These are phyloP conservation scores for Podila horticola DNA, from an alignment of 192 early-diverging fungal genomes.

Conservation along the genomic window DNA sequence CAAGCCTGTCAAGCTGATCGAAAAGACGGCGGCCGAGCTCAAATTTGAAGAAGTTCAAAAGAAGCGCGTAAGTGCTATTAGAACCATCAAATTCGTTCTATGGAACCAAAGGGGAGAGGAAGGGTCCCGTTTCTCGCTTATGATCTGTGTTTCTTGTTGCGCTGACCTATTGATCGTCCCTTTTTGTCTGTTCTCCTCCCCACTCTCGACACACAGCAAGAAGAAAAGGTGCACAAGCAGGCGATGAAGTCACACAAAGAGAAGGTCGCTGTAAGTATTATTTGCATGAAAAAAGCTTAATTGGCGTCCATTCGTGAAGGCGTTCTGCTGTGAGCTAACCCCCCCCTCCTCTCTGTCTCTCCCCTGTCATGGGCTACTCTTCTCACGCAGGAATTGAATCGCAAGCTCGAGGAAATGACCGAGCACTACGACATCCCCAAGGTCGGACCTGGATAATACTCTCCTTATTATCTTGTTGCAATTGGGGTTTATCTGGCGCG, in stretches of 20 bases:
- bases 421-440: slow-evolving; percentile 90
- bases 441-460: slow-evolving; percentile 79
- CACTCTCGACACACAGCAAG: slow-evolving; percentile 58
- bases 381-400: slow-evolving; percentile 70
- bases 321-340: not conserved
- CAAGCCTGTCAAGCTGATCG: slow-evolving; percentile 43
- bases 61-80: slow-evolving; percentile 64
- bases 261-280: slow-evolving; percentile 67
- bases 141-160: not conserved
- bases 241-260: slow-evolving; percentile 81
- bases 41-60: slow-evolving; percentile 75
- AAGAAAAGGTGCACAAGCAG: slow-evolving; percentile 71
- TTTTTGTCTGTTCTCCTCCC: not conserved
- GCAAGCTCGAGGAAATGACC: slow-evolving; percentile 74
- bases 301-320: too few species aligned
- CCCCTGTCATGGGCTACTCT: not conserved
- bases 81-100: too few species aligned
- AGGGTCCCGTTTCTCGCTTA: too few species aligned
- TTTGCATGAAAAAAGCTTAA: too few species aligned
- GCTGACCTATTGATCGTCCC: too few species aligned
- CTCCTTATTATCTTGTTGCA: too few species aligned
- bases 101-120: too few species aligned
- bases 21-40: slow-evolving; percentile 76
- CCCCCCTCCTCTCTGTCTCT: not conserved
- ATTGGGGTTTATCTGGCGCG: too few species aligned